A percentile compares a stretch with the other conserved stretches of the same genome.
Evolutionary conservation across 2,329 filamentous ascomycete genomes (phyloP).

Genomic region (Apiospora pterosperma): DNA sequence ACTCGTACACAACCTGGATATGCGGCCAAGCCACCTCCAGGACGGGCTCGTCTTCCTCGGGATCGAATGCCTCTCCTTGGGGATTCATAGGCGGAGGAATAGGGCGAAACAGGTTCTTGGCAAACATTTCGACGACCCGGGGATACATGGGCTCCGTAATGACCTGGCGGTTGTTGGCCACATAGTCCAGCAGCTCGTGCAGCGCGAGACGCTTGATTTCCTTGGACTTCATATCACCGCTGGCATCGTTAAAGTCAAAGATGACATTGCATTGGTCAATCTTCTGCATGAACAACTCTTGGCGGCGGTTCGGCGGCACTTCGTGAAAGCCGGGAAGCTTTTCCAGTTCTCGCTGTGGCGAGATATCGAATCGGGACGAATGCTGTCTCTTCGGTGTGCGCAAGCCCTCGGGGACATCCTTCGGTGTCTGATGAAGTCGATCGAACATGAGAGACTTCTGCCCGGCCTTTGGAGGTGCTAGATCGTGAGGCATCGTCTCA

Average conservation of each 20-base stretch:
- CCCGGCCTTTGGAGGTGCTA: slow-evolving; percentile 88
- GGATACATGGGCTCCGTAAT: slow-evolving; percentile 99
- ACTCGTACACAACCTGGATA: slow-evolving; percentile 99
- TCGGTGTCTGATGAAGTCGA: slow-evolving; percentile 86
- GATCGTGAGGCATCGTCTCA: slow-evolving; percentile 97
- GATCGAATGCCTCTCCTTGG: slow-evolving; percentile 96
- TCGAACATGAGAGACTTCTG: slow-evolving; percentile 88
- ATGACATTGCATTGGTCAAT: slow-evolving; percentile 99
- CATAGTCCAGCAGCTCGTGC: slow-evolving; percentile 95
- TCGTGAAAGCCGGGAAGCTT: slow-evolving; percentile 98
- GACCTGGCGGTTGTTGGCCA: slow-evolving; percentile 96
- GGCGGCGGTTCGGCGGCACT: slow-evolving; percentile 87
- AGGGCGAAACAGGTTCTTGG: slow-evolving; percentile 95
- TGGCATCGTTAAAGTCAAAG: slow-evolving; percentile 98
- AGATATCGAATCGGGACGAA: slow-evolving; percentile 96
- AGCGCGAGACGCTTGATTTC: slow-evolving; percentile 97
- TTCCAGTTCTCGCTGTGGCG: slow-evolving; percentile 91
- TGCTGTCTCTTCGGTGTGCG: slow-evolving; percentile 95
- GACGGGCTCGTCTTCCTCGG: slow-evolving; percentile 96
- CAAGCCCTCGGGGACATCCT: slow-evolving; percentile 93
- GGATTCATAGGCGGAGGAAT: slow-evolving; percentile 97
- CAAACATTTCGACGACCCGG: slow-evolving; percentile 97
- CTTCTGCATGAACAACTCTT: slow-evolving; percentile 99
- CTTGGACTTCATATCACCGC: slow-evolving; percentile 98
- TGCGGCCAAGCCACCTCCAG: slow-evolving; percentile 98